These are phyloP conservation scores for Heritiera fomes DNA, from an alignment of 345 rosid genomes.

Conservation along the genomic window DNA sequence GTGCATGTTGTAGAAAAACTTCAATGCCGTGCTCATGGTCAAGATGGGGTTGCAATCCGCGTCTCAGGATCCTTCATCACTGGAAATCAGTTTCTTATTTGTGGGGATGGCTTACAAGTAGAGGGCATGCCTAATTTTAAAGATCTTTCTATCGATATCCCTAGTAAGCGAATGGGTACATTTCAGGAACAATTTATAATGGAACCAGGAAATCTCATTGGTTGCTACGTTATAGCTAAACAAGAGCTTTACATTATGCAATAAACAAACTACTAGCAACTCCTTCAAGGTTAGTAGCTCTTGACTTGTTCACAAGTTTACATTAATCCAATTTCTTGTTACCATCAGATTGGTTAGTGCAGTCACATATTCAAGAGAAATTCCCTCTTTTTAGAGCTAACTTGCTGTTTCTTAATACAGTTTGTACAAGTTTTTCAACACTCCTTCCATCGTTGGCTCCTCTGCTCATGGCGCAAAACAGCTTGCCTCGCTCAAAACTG, in stretches of 20 bases:
- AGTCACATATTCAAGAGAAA: not conserved
- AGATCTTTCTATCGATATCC: constrained; percentile 77
- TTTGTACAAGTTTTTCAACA: not conserved
- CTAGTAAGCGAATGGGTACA: constrained; percentile 75
- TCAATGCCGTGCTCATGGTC: constrained; percentile 64
- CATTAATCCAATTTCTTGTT: not conserved
- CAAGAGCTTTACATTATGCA: constrained; percentile 72
- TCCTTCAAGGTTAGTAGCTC: not conserved
- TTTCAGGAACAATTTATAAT: constrained; percentile 83
- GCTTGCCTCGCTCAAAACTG: not conserved
- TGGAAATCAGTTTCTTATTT: constrained; percentile 87
- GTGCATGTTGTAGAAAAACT: constrained; percentile 91
- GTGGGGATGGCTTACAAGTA: constrained; percentile 90
- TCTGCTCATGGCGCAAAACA: not conserved
- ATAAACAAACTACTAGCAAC: not conserved
- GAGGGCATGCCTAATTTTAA: constrained; percentile 85
- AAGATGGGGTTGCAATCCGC: constrained; percentile 73
- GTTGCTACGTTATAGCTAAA: constrained; percentile 56
- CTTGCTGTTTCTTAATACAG: not conserved
- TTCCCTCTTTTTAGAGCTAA: not conserved
- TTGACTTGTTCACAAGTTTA: not conserved
- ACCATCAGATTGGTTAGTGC: no score
- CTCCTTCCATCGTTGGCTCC: not conserved
- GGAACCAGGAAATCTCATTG: constrained; percentile 61
- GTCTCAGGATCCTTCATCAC: constrained; percentile 80